Percentiles rank a stretch among this genome's conserved stretches.
Evolutionary conservation across 768 basidiomycete genomes (phyloP).

Genomic region (Suillus paluster): DNA sequence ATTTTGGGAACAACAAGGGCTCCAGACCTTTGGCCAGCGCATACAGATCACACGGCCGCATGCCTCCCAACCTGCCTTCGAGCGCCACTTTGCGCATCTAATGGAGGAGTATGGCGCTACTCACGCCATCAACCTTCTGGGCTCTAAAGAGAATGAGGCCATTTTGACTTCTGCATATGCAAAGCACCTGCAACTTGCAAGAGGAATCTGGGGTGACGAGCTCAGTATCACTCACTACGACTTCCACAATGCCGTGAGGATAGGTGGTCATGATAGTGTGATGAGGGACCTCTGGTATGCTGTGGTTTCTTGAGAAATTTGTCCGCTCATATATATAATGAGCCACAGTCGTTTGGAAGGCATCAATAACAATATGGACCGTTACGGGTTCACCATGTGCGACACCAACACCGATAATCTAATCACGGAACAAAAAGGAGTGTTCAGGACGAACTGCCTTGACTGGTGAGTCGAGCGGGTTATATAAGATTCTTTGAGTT

Average conservation of each 20-base stretch:
- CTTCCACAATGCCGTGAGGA: conserved; percentile 84
- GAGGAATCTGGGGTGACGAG: conserved; percentile 63
- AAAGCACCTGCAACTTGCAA: conserved; percentile 74
- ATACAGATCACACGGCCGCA: conserved; percentile 96
- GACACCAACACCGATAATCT: conserved; percentile 66
- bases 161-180: conserved; percentile 82
- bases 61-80: conserved; percentile 96
- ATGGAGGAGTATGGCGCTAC: conserved; percentile 83
- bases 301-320: conserved; percentile 1
- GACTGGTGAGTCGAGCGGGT: conserved; percentile 70
- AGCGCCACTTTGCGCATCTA: conserved; percentile 88
- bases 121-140: conserved; percentile 91
- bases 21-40: conserved; percentile 92
- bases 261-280: conserved; percentile 88
- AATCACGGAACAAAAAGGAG: conserved; percentile 88
- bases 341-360: conserved; percentile 59
- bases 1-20: conserved; percentile 98
- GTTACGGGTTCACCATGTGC: conserved; percentile 85
- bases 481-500: conserved; percentile 9
- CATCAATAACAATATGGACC: conserved; percentile 68
- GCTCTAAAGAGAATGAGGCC: conserved; percentile 91
- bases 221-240: conserved; percentile 89
- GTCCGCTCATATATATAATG: conserved; percentile 13
- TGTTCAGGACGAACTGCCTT: conserved; percentile 93
- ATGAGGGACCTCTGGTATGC: conserved; percentile 69